Evolutionary conservation across 495 filamentous ascomycete species (phyloP).

Genomic region (Annulohypoxylon maeteangense): DNA sequence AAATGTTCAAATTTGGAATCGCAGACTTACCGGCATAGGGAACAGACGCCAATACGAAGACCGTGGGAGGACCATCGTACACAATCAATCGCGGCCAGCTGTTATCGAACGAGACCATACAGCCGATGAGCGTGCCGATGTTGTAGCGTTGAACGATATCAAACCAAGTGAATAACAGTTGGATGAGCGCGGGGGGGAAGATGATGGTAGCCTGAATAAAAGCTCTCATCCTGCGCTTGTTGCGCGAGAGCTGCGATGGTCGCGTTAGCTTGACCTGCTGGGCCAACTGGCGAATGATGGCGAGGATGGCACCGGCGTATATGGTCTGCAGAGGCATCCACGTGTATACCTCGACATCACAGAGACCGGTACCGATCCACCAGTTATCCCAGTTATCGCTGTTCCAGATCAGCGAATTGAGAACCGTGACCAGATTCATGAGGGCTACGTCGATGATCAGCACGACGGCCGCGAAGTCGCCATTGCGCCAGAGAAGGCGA

Average conservation of each 20-base stretch:
- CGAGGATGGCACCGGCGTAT: slow-evolving; percentile 70
- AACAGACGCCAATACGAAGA: slow-evolving; percentile 70
- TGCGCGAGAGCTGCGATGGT: slow-evolving; percentile 60
- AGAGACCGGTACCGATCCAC: slow-evolving; percentile 81
- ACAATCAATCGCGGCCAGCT: slow-evolving; percentile 79
- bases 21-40: slow-evolving; percentile 77
- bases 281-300: slow-evolving; percentile 81
- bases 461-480: slow-evolving; percentile 69
- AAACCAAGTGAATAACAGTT: slow-evolving; percentile 74
- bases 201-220: slow-evolving; percentile 74
- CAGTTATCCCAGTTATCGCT: slow-evolving; percentile 72
- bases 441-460: slow-evolving; percentile 73
- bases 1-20: background rate
- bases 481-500: slow-evolving; percentile 65
- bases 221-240: slow-evolving; percentile 63
- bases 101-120: slow-evolving; percentile 68
- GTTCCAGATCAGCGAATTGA: slow-evolving; percentile 87
- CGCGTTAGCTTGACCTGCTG: slow-evolving; percentile 72
- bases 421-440: slow-evolving; percentile 72
- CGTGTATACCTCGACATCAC: slow-evolving; percentile 83
- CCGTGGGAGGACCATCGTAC: slow-evolving; percentile 70
- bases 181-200: slow-evolving; percentile 71
- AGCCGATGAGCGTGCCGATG: slow-evolving; percentile 79
- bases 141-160: slow-evolving; percentile 77
- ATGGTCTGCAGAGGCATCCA: slow-evolving; percentile 62